phyloP scores from a whole-genome alignment of 2,329 filamentous ascomycete genomes.

The Cordyceps farinosa region DNA sequence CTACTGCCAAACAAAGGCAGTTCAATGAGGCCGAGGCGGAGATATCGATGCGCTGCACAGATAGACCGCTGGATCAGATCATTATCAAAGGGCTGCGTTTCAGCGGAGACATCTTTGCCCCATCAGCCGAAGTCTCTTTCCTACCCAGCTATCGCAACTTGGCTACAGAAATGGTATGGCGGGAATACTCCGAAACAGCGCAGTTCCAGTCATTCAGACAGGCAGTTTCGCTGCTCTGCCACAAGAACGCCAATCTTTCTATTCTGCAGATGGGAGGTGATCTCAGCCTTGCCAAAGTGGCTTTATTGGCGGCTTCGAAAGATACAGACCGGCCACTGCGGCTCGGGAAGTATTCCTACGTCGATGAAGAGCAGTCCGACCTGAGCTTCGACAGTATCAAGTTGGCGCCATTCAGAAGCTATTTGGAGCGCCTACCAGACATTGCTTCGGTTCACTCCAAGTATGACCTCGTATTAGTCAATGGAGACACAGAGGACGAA shows the following conservation, averaged over 20 bases:
- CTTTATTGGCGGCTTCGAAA: slow-evolving; percentile 28
- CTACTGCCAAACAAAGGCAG: slow-evolving; percentile 35
- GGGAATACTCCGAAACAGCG: slow-evolving; percentile 33
- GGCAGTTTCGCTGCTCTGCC: slow-evolving; percentile 33
- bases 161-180: slow-evolving; percentile 48
- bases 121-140: slow-evolving; percentile 33
- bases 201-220: slow-evolving; percentile 23
- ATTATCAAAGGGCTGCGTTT: slow-evolving; percentile 45
- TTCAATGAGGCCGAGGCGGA: slow-evolving; percentile 39
- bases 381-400: not conserved
- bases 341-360: slow-evolving; percentile 34
- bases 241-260: slow-evolving; percentile 37
- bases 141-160: slow-evolving; percentile 48
- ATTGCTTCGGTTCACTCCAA: not conserved
- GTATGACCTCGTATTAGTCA: slow-evolving; percentile 10
- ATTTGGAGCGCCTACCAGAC: not conserved
- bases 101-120: slow-evolving; percentile 33
- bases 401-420: not conserved
- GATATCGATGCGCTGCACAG: slow-evolving; percentile 41
- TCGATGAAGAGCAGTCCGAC: slow-evolving; percentile 19
- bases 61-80: slow-evolving; percentile 34
- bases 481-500: not conserved
- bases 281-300: slow-evolving; percentile 19
- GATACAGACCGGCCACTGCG: slow-evolving; percentile 27
- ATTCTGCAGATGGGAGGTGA: slow-evolving; percentile 39